Base-by-base conservation (phyloP, 257 asterid genomes). In the Catharanthus roseus region DNA sequence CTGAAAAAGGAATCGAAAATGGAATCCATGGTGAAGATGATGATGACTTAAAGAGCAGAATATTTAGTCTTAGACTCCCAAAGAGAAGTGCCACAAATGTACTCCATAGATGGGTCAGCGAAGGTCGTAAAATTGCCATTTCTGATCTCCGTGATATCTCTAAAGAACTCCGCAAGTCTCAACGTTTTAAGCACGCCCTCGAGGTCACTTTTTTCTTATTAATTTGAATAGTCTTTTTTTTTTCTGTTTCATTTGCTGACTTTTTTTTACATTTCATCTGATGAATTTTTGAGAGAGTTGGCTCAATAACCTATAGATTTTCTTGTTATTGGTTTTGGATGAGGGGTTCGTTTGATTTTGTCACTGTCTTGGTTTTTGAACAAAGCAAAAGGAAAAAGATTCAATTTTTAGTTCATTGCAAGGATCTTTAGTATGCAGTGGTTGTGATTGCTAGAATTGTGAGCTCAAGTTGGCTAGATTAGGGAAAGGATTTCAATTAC, bases 181-280 rank as follows among this genome's bases (percentile, higher is more conserved):
- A 77, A 26, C 87, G 96, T 28, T 88, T 69, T 85, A 93, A 93
- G 86, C 97, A 93, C 71, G 99, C 99, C 58, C 93, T 91, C 50
- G 97, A 93, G 96, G 99, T 93, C 34, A 53, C 18, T 36, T 26
- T 33, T 15, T 49, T 58, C 19, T 26, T 19, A 13, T 8, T 33
- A 71, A 23, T 41, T 69, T 9, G 36, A 61, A 26, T 18, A 7
- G 2, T 9, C 45, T 10, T 56, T 71, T 41, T 1, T 1, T 4
- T 21, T 62, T 44, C 21, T 36, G 16, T 6, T 15, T 54, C 23
- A 18, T 26, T n/a, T n/a, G n/a, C n/a, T n/a, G n/a, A n/a, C n/a
- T n/a, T n/a, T n/a, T n/a, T 15, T 41, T 26, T 55, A 1, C 19
- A 31, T 58, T n/a, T 42, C 67, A 33, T 61, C 28, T 61, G 26